Conservation (phyloP, 352 stramenopile genomes). For the Globisporangium nunn region DNA sequence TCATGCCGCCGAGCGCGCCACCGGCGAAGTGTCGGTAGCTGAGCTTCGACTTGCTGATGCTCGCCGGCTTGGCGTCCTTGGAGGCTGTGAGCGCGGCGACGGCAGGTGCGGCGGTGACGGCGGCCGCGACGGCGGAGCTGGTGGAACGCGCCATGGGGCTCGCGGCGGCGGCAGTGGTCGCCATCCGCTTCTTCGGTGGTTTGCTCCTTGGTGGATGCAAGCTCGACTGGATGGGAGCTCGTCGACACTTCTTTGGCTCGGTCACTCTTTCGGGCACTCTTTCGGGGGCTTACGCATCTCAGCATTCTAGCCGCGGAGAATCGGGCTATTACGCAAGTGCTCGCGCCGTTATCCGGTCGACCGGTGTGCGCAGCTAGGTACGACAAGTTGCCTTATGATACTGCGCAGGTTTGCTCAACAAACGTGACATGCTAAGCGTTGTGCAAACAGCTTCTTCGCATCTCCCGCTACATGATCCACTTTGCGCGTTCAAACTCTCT, state of each 20-base stretch:
- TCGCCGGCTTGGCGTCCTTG: not conserved
- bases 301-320: not conserved
- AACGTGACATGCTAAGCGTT: no score
- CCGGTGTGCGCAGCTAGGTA: no score
- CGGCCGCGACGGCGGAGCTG: constrained; percentile 2
- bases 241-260: not conserved
- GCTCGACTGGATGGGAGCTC: not conserved
- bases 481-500: no score
- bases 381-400: no score
- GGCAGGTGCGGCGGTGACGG: constrained; percentile 1
- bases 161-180: constrained; percentile 6
- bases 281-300: not conserved
- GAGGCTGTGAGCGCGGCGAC: constrained; percentile 3
- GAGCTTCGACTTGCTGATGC: constrained; percentile 4
- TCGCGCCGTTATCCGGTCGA: no score
- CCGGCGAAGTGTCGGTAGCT: constrained; percentile 65
- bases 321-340: not conserved
- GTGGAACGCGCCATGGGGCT: constrained; percentile 12
- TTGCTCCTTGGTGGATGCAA: not conserved
- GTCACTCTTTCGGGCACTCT: not conserved
- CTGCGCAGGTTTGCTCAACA: no score
- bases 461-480: no score
- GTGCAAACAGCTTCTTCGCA: no score
- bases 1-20: constrained; percentile 77
- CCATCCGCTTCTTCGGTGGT: not conserved